Conservation (phyloP, 257 asterid species). For the Nicotiana benthamiana region DNA sequence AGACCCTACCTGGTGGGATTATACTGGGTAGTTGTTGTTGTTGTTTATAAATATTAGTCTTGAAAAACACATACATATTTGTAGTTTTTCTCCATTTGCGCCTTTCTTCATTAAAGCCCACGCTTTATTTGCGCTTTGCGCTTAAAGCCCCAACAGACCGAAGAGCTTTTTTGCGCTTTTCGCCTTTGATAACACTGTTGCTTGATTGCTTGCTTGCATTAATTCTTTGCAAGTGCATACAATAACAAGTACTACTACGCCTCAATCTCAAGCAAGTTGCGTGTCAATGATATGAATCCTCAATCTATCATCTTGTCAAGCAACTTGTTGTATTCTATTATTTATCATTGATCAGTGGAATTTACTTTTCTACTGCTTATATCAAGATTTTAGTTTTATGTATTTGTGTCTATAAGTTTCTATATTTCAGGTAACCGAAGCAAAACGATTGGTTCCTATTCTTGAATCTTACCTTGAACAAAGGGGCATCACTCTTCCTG, state of each 20-base stretch:
- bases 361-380: not conserved
- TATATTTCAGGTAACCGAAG: conserved; percentile 56
- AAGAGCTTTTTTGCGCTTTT: no score
- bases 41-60: no score
- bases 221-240: not conserved
- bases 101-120: no score
- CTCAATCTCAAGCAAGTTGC: not conserved
- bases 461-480: conserved; percentile 87
- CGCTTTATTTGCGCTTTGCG: no score
- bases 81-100: no score
- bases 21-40: no score
- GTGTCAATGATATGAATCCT: not conserved
- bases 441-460: conserved; percentile 50
- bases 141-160: no score
- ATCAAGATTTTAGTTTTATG: not conserved
- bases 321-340: not conserved
- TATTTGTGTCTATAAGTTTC: conserved; percentile 2
- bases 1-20: no score
- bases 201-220: not conserved
- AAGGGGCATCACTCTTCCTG: conserved; percentile 75
- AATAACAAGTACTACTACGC: no score
- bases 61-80: no score
- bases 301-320: not conserved
- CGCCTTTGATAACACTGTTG: no score
- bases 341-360: not conserved